Percentiles rank a stretch among this genome's conserved stretches.
phyloP scores from a whole-genome alignment of 306 rosid species.

The Bauhinia variegata region DNA sequence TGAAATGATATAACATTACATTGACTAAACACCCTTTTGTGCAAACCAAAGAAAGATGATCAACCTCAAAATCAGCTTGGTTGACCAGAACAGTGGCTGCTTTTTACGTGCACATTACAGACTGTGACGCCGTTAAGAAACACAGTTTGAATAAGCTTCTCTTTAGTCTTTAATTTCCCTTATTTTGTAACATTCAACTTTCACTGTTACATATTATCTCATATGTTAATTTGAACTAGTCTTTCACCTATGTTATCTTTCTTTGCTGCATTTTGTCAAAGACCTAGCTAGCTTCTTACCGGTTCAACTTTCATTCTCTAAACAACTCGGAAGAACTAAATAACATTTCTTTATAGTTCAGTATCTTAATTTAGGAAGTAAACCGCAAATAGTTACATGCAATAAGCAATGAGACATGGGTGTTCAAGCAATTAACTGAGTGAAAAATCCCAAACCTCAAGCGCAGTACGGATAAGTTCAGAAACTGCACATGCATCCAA shows the following conservation, averaged over 20 bases:
- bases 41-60: constrained; percentile 34
- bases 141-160: constrained; percentile 31
- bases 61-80: constrained; percentile 28
- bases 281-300: background rate
- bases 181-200: too few species aligned
- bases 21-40: constrained; percentile 22
- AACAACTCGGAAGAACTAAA: background rate
- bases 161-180: background rate
- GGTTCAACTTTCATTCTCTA: constrained; percentile 5
- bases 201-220: too few species aligned
- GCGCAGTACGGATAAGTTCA: background rate
- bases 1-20: constrained; percentile 31
- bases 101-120: constrained; percentile 30
- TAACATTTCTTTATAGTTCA: background rate
- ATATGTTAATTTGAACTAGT: background rate
- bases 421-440: constrained; percentile 1
- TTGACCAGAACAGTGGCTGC: constrained; percentile 38
- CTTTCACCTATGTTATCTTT: background rate
- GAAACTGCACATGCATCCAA: constrained; percentile 9
- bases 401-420: constrained; percentile 1
- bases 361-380: constrained; percentile 6
- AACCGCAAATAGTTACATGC: background rate
- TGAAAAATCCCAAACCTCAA: background rate
- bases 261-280: constrained; percentile 26
- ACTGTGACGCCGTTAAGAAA: constrained; percentile 45